phyloP scores from a whole-genome alignment of 2,329 filamentous ascomycete species.

The Fusarium sp. region DNA sequence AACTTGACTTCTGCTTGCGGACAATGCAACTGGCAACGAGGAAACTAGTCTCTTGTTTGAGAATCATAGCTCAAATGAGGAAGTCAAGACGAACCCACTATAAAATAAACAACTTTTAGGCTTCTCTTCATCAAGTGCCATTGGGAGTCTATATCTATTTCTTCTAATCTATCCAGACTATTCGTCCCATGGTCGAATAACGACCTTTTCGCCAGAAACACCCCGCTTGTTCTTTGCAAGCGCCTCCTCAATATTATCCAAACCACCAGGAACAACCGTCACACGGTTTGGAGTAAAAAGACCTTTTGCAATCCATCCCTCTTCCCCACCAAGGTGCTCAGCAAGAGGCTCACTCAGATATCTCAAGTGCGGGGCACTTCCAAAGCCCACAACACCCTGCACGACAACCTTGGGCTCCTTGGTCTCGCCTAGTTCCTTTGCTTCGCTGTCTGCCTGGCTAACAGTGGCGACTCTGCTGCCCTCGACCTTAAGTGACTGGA shows the following conservation, averaged over 20 bases:
- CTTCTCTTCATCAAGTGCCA: not conserved
- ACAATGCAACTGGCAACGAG: not conserved
- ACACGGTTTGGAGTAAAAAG: constrained; percentile 46
- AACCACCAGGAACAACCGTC: constrained; percentile 44
- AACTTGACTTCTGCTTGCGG: not conserved
- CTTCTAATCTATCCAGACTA: not conserved
- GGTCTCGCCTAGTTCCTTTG: constrained; percentile 28
- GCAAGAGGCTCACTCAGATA: constrained; percentile 47
- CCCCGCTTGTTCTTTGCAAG: constrained; percentile 43
- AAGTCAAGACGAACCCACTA: not conserved
- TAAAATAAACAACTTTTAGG: not conserved
- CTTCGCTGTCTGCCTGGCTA: constrained; percentile 18
- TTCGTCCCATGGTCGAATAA: constrained; percentile 30
- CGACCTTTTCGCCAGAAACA: constrained; percentile 44
- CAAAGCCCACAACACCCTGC: constrained; percentile 28
- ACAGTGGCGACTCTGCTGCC: constrained; percentile 35
- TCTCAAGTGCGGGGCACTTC: constrained; percentile 42
- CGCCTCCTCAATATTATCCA: constrained; percentile 42
- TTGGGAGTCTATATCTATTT: not conserved
- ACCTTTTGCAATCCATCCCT: constrained; percentile 48
- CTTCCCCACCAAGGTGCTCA: constrained; percentile 43
- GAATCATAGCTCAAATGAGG: not conserved
- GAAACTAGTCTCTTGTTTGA: not conserved
- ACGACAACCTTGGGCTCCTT: constrained; percentile 12
- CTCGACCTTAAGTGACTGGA: constrained; percentile 29